Evolutionary conservation across 192 early-diverging fungal species (phyloP), one percentile per base, ranked within the genome.

Genomic region (Paraglomus brasilianum): DNA sequence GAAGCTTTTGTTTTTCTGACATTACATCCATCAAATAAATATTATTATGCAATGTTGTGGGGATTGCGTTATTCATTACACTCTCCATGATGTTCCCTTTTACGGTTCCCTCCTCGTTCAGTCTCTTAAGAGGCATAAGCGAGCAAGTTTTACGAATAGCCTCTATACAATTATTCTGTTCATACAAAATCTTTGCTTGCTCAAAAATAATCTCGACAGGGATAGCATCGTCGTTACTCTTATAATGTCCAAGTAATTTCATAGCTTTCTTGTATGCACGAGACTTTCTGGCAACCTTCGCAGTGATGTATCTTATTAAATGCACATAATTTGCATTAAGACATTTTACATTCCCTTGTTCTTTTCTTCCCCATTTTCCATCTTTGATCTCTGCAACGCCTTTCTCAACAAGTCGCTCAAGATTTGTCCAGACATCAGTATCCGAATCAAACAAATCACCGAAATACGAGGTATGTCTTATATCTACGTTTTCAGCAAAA

Each of bases 81-180:
- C 11, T 7, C 43, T 50, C 17, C 21, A 62, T 30, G 22, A 46
- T 68, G n/a, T 17, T 55, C 14, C 69, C 30, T 4, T 72, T 76
- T 40, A 52, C 44, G 4, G 58, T 38, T 8, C 71, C 71, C 6
- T 67, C 21, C 4, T 36, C 40, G 40, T 76, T 69, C 51, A 72
- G 69, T 40, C 67, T 59, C 68, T 76, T 66, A 3, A 63, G 66
- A 0, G 67, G 67, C 21, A 69, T 19, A 46, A 59, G 8, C 39
- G 43, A 45, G 24, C 67, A 56, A 46, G 14, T 43, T 19, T 50
- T 52, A 10, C 14, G 8, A 58, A 69, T 58, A 17, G 55, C 67
- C 17, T 69, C 55, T 69, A 58, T 52, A 38, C 41, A 17, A 19
- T 36, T 40, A 8, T 56, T 56, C 48, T 47, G 40, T 17, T 52